Conservation (phyloP, 2,329 filamentous ascomycete genomes). For the Venturiaceae sp. region DNA sequence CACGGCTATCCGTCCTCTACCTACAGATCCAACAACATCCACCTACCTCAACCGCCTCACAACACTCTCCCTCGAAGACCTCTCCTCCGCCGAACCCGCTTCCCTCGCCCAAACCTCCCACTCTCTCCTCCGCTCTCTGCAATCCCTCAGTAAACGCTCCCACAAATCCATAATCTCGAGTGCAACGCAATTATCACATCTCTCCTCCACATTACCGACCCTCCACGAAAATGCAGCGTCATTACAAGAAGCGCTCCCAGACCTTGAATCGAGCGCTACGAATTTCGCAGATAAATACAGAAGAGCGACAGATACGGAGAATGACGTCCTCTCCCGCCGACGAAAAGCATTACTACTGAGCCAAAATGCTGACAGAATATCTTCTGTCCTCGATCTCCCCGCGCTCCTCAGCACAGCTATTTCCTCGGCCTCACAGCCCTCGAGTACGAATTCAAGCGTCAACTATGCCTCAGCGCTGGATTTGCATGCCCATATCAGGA, state of each 20-base stretch:
- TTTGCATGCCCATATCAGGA: constrained; percentile 84
- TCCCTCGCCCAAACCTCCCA: constrained; percentile 74
- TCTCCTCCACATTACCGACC: constrained; percentile 61
- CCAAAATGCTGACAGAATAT: constrained; percentile 78
- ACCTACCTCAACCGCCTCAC: constrained; percentile 71
- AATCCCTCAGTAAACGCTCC: constrained; percentile 81
- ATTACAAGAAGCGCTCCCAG: constrained; percentile 63
- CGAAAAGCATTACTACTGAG: constrained; percentile 73
- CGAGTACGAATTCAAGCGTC: constrained; percentile 36
- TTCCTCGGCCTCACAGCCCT: constrained; percentile 27
- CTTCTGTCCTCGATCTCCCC: constrained; percentile 85
- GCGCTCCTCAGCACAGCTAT: constrained; percentile 75
- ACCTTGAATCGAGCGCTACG: constrained; percentile 68
- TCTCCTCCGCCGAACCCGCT: constrained; percentile 67
- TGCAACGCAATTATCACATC: constrained; percentile 63
- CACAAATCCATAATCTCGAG: constrained; percentile 78
- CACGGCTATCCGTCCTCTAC: constrained; percentile 28
- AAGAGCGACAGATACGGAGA: constrained; percentile 57
- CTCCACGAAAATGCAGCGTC: constrained; percentile 57
- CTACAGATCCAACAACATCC: constrained; percentile 44
- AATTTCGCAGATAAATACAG: constrained; percentile 77
- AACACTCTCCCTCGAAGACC: constrained; percentile 62
- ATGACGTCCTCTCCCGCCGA: constrained; percentile 56
- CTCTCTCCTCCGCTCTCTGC: constrained; percentile 70
- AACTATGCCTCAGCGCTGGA: constrained; percentile 88